Evolutionary conservation across 495 filamentous ascomycete species (phyloP).

Genomic region (Penicillium antarcticum): DNA sequence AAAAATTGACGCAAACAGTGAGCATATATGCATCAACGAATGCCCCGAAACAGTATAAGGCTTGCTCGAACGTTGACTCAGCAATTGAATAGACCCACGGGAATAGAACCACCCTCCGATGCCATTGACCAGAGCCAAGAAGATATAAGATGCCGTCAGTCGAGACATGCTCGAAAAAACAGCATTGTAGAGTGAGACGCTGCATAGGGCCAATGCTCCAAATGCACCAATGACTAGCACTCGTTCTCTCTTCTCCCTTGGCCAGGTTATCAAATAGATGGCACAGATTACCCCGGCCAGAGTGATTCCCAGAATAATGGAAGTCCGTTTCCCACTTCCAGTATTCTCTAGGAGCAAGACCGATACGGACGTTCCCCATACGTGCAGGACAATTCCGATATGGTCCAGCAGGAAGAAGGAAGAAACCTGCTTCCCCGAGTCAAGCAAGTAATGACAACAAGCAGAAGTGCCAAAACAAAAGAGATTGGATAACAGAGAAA

Average conservation of each 20-base stretch:
- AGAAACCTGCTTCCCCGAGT: no score
- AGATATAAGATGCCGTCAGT: background rate
- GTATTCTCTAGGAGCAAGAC: no score
- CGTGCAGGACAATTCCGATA: no score
- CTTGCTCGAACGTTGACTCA: background rate
- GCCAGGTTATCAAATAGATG: no score
- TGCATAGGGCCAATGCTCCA: background rate
- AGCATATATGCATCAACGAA: background rate
- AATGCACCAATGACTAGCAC: background rate
- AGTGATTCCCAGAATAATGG: no score
- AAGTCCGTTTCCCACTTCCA: no score
- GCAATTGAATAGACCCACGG: background rate
- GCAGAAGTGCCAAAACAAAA: no score
- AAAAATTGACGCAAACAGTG: background rate
- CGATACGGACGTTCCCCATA: no score
- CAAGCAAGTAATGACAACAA: no score
- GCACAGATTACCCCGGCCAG: no score
- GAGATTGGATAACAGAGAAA: no score
- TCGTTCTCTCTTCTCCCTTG: background rate
- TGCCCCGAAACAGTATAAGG: background rate
- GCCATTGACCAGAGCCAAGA: background rate
- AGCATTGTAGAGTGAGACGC: background rate
- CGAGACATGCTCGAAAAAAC: background rate
- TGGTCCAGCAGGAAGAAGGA: no score
- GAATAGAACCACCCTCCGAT: background rate